Conservation (phyloP, 495 filamentous ascomycete species). For the Podospora fimiseda region DNA sequence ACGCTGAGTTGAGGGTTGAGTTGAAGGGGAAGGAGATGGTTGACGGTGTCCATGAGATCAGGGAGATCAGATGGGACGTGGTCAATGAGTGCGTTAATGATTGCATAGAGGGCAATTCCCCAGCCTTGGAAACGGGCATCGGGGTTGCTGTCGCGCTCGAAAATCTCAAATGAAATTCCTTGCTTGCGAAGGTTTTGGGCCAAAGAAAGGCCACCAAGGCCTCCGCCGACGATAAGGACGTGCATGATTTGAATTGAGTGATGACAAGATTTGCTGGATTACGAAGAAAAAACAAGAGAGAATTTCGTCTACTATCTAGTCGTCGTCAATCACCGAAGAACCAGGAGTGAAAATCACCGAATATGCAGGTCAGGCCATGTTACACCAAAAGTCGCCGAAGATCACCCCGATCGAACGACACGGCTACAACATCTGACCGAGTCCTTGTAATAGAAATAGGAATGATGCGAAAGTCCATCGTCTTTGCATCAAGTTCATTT, state of each 20-base stretch:
- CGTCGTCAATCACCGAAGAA: too few species aligned
- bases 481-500: too few species aligned
- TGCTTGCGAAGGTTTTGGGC: conserved; percentile 43
- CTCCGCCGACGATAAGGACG: conserved; percentile 40
- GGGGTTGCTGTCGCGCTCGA: conserved; percentile 30
- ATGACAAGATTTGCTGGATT: too few species aligned
- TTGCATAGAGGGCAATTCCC: conserved; percentile 25
- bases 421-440: too few species aligned
- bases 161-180: conserved; percentile 43
- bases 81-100: conserved; percentile 24
- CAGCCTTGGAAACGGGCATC: conserved; percentile 23
- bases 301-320: too few species aligned
- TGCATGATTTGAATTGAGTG: conserved; percentile 2
- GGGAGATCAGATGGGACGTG: conserved; percentile 23
- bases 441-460: too few species aligned
- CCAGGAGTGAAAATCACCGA: too few species aligned
- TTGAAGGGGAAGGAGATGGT: conserved; percentile 22
- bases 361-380: too few species aligned
- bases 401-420: too few species aligned
- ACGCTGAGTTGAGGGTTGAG: conserved; percentile 20
- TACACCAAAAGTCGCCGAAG: too few species aligned
- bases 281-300: too few species aligned
- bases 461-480: too few species aligned
- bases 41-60: conserved; percentile 19
- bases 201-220: conserved; percentile 43